Evolutionary conservation across 768 basidiomycete species (phyloP), one percentile per base, ranked within the genome.

Genomic region (Leccinum sublutescens): DNA sequence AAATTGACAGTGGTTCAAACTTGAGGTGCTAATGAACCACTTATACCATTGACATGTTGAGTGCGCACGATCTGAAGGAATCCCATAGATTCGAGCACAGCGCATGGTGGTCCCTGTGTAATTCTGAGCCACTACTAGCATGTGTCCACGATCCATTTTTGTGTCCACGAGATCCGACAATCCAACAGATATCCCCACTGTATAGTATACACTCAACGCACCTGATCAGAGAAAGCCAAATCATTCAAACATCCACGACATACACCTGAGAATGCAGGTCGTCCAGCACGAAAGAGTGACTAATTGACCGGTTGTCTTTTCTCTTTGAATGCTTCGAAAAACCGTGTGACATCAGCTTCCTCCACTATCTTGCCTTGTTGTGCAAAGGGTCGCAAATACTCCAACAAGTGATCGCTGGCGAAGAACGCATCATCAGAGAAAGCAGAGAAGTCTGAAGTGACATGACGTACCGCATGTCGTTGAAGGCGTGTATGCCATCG

Each of bases 401-500:
- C 78, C 59, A 87, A 78, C 19, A 93, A 75, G 57, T 86, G 81
- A 64, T 93, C 89, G 59, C 91, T 91, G 62, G 52, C 38, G 21
- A 57, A 11, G 11, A 12, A 40, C 62, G 64, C 31, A 8, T 33
- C 8, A 36, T 62, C 11, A 61, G 52, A 51, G 4, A 21, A 33
- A 2, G 34, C 5, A 43, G 19, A 38, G 43, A 27, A 11, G 31
- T 33, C 31, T 33, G 31, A 33, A 27, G 25, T 10, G 17, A 11
- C 2, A 45, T 19, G 21, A 73, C 82, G 54, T 62, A 92, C 91
- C 89, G 80, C 89, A 94, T 87, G 57, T 81, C 78, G 64, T 93
- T 92, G 74, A 90, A 93, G 5, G 90, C 92, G 57, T 85, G 83
- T 23, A 93, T 92, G 1, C 92, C 89, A 64, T 94, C 88, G 56